Evolutionary conservation across 106 monocot species (phyloP).

Genomic region (Gastrodia elata): DNA sequence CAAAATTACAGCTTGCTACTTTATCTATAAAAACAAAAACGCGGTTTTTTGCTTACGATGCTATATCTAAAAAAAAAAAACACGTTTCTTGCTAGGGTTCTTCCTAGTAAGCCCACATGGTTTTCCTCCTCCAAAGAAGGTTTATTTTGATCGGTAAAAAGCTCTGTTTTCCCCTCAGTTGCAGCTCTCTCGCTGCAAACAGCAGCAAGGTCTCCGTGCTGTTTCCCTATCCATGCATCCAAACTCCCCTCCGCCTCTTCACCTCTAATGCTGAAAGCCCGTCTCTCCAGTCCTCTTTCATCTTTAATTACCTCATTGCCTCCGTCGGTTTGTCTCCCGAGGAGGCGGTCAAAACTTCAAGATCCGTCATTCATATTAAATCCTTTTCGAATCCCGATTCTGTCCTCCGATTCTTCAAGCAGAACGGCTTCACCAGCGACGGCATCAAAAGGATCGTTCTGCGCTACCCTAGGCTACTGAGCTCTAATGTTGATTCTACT

Average conservation of each 20-base stretch:
- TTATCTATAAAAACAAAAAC: too few species aligned
- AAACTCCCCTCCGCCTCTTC: background rate
- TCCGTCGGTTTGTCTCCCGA: constrained; percentile 22
- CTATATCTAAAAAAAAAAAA: too few species aligned
- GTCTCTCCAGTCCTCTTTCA: background rate
- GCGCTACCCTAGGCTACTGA: constrained; percentile 9
- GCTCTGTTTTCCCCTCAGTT: background rate
- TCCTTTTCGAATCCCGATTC: constrained; percentile 18
- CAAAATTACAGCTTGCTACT: too few species aligned
- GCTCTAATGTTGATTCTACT: constrained; percentile 13
- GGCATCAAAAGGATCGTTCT: constrained; percentile 10
- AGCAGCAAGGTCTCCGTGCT: background rate
- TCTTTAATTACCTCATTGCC: constrained; percentile 17
- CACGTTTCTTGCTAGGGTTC: too few species aligned
- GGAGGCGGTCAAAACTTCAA: constrained; percentile 15
- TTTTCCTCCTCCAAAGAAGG: background rate
- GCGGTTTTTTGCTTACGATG: too few species aligned
- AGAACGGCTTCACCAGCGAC: constrained; percentile 4
- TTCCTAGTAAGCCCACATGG: background rate
- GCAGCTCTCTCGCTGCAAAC: background rate
- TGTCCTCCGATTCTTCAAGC: constrained; percentile 9
- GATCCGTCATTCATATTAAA: constrained; percentile 16
- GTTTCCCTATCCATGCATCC: background rate
- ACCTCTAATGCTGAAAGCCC: background rate
- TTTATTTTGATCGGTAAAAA: constrained; percentile 1